Conservation (phyloP, 1,139 yeast species). For the Hansenula sp. region DNA sequence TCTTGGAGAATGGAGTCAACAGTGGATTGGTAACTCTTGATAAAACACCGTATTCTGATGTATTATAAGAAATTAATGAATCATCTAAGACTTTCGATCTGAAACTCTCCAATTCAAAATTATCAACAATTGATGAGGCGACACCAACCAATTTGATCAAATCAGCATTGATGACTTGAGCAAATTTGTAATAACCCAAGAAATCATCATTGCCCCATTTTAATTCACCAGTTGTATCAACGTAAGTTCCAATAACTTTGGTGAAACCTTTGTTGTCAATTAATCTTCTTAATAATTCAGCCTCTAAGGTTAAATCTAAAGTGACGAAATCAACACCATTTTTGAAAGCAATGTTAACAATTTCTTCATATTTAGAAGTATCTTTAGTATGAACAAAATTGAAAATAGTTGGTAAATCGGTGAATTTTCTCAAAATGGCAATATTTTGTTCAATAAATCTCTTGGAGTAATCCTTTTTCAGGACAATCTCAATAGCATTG, state of each 20-base stretch:
- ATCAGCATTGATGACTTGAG: conserved; percentile 63
- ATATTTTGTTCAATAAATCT: conserved; percentile 71
- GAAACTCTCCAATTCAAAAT: conserved; percentile 67
- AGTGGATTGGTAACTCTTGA: conserved; percentile 73
- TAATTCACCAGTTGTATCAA: conserved; percentile 43
- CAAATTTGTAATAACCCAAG: conserved; percentile 77
- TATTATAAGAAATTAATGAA: conserved; percentile 82
- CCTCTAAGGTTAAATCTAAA: conserved; percentile 43
- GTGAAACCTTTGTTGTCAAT: conserved; percentile 53
- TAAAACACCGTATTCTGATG: conserved; percentile 72
- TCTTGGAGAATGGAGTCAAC: conserved; percentile 88
- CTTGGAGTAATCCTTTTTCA: conserved; percentile 55
- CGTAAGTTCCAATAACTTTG: conserved; percentile 77
- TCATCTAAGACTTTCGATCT: conserved; percentile 41
- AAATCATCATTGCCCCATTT: conserved; percentile 64
- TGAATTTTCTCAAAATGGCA: conserved; percentile 58
- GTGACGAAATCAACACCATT: conserved; percentile 58
- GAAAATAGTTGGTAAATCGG: conserved; percentile 75
- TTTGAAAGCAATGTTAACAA: conserved; percentile 63
- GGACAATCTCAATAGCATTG: conserved; percentile 79
- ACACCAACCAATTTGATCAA: conserved; percentile 80
- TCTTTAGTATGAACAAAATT: conserved; percentile 58
- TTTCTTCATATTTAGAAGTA: conserved; percentile 40
- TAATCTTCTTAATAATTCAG: conserved; percentile 34
- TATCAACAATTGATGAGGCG: conserved; percentile 64